A percentile compares a stretch with the other conserved stretches of the same genome.
Evolutionary conservation across 2,329 filamentous ascomycete genomes (phyloP).

Genomic region (Stachybotrys echinatus): DNA sequence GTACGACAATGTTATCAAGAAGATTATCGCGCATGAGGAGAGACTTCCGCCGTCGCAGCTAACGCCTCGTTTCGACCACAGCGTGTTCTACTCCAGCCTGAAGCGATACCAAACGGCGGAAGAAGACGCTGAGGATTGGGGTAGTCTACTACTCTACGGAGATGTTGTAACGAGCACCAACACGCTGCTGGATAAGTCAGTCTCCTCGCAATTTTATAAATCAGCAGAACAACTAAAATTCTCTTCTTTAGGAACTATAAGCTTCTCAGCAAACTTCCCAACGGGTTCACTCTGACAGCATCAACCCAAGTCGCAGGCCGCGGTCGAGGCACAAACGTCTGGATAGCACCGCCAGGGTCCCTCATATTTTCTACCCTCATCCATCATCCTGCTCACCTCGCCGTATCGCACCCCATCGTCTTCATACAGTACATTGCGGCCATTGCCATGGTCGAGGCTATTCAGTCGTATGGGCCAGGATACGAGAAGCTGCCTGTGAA

Average conservation of each 20-base stretch:
- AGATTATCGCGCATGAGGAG: slow-evolving; percentile 66
- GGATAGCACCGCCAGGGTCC: slow-evolving; percentile 83
- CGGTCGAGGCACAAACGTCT: slow-evolving; percentile 87
- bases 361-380: slow-evolving; percentile 87
- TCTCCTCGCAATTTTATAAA: neutral
- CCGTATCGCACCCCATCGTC: slow-evolving; percentile 70
- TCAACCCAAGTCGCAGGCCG: slow-evolving; percentile 84
- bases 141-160: slow-evolving; percentile 74
- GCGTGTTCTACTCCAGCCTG: slow-evolving; percentile 70
- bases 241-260: slow-evolving; percentile 59
- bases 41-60: slow-evolving; percentile 62
- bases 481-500: slow-evolving; percentile 75
- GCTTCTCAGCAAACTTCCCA: slow-evolving; percentile 69
- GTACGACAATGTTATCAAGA: slow-evolving; percentile 69
- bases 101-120: slow-evolving; percentile 55
- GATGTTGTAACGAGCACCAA: slow-evolving; percentile 94
- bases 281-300: slow-evolving; percentile 82
- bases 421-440: slow-evolving; percentile 93
- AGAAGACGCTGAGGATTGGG: slow-evolving; percentile 62
- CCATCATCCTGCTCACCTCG: slow-evolving; percentile 72
- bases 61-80: slow-evolving; percentile 83
- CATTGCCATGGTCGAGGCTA: slow-evolving; percentile 78
- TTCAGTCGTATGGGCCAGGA: slow-evolving; percentile 71
- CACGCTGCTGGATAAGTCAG: slow-evolving; percentile 81
- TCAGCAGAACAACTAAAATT: slow-evolving; percentile 1